A percentile compares a stretch with the other conserved stretches of the same genome.
These are phyloP conservation scores for Trichoderma aggressivum DNA, from an alignment of 2,329 filamentous ascomycete genomes.

Conservation along the genomic window DNA sequence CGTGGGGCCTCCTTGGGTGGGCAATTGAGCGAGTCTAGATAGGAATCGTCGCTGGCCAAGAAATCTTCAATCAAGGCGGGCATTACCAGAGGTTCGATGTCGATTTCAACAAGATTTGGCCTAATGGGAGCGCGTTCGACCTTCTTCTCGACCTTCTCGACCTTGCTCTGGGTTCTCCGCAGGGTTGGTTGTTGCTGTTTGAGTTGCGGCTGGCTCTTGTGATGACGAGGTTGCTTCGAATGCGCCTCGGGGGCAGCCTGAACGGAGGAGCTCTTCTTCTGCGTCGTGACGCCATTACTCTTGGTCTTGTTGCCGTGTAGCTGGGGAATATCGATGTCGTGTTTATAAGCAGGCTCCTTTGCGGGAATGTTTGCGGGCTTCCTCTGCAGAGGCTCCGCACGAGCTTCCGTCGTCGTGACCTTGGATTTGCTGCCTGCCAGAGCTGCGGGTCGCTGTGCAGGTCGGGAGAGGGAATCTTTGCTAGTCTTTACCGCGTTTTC, in stretches of 20 bases:
- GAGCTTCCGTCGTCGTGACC: slow-evolving; percentile 26
- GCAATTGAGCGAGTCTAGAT: slow-evolving; percentile 29
- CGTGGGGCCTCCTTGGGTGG: slow-evolving; percentile 26
- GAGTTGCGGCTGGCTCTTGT: slow-evolving; percentile 54
- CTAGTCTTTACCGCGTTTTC: slow-evolving; percentile 39
- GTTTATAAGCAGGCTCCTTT: slow-evolving; percentile 23
- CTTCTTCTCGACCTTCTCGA: slow-evolving; percentile 31
- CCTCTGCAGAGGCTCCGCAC: slow-evolving; percentile 28
- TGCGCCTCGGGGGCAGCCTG: slow-evolving; percentile 23
- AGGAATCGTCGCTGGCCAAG: slow-evolving; percentile 25
- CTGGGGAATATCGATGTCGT: slow-evolving; percentile 23
- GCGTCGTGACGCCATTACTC: slow-evolving; percentile 15
- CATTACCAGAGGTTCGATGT: background rate
- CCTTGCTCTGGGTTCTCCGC: slow-evolving; percentile 44
- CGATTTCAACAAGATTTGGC: background rate
- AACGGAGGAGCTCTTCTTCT: slow-evolving; percentile 12
- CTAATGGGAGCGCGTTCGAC: slow-evolving; percentile 17
- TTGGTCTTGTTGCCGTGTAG: slow-evolving; percentile 9
- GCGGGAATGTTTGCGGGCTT: slow-evolving; percentile 22
- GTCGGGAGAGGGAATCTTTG: slow-evolving; percentile 39
- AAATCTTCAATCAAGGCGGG: slow-evolving; percentile 20
- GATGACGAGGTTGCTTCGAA: slow-evolving; percentile 43
- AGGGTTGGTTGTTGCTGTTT: slow-evolving; percentile 41
- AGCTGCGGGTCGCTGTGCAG: slow-evolving; percentile 32
- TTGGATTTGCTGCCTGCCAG: slow-evolving; percentile 23